Base-by-base conservation (phyloP, 2,329 filamentous ascomycete species). In the Ramichloridium luteum region DNA sequence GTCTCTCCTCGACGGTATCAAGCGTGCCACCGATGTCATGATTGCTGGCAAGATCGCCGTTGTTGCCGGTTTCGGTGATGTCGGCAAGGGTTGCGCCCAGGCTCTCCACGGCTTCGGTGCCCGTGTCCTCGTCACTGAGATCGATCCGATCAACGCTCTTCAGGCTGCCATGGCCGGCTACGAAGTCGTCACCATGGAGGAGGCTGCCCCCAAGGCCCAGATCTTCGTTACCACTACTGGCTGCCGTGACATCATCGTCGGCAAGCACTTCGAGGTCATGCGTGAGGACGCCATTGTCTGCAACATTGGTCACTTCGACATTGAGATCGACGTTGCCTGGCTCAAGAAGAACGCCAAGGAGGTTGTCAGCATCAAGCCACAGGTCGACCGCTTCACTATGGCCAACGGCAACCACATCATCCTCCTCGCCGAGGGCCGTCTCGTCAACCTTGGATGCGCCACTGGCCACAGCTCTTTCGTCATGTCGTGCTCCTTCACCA, bases 401-500 rank as follows among this genome's bases (percentile, higher is more conserved):
- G 69, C 80, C 62, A 90, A 62, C 67, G 90, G 90, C 67, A 79
- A 82, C 55, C 80, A 96, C 75, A 86, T 98, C 73, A 93, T 98
- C 67, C 85, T 98, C 55, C 77, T 98, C 45, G 90, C 90, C 44
- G 90, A 96, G 72, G 90, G 90, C 52, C 88, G 90, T 72, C 81
- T 98, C 47, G 90, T 98, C 70, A 98, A 98, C 80, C 74, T 98
- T 53, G 90, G 90, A 65, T 98, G 90, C 67, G 90, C 90, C 59
- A 98, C 90, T 45, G 90, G 90, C 50, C 90, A 98, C 80, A 93
- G 86, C 50, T 96, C 88, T 32, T 98, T 98, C 66, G 90, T 98
- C 72, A 96, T 98, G 90, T 94, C 86, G 54, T 98, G 90, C 80
- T 96, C 88, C 45, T 98, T 98, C 80, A 93, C 86, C 75, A 98